Evolutionary conservation across 2,329 filamentous ascomycete genomes (phyloP), one percentile per base, ranked within the genome.

Genomic region (Botrytis medusae): DNA sequence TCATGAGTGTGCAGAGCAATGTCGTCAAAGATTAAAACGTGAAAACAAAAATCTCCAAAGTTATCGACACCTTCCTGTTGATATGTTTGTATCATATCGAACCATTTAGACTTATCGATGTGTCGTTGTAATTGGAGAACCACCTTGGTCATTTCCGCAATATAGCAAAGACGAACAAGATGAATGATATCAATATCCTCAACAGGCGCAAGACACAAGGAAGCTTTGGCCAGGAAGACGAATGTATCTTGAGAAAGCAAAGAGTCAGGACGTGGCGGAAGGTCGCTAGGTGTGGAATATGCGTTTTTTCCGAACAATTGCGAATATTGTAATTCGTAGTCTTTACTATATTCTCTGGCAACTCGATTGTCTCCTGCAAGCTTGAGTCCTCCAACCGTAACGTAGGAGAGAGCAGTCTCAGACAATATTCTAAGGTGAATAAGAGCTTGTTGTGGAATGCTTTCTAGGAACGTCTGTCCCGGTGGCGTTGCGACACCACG

Each of bases 81-180:
- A 25, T 73, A 32, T 34, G 29, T 22, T 62, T 63, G 74, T 69
- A 78, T 76, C 74, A 78, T 77, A 25, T 72, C 69, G n/a, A 87
- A 79, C 85, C 87, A 90, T 71, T 81, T 83, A 9, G 84, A 82
- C 5, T 83, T 80, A 0, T 87, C 84, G 64, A 89, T 86, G 78
- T 88, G 89, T 67, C 85, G 85, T 37, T 85, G 85, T 81, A 88
- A 89, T 12, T 87, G 85, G 22, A 90, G 80, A 25, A 94, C 87
- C 9, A 94, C 90, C 83, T 97, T 97, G 74, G 97, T 90, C 73
- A 99, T 90, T 82, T 99, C 96, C 4, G 93, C 93, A 72, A 97
- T 87, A 80, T 97, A 98, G 83, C 94, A 98, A 63, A 98, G 85
- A 54, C 92, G 90, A 68, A 98, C 83, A 69, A 98, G 82, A 81